Evolutionary conservation across 306 rosid genomes (phyloP).

Genomic region (Prunus armeniaca): DNA sequence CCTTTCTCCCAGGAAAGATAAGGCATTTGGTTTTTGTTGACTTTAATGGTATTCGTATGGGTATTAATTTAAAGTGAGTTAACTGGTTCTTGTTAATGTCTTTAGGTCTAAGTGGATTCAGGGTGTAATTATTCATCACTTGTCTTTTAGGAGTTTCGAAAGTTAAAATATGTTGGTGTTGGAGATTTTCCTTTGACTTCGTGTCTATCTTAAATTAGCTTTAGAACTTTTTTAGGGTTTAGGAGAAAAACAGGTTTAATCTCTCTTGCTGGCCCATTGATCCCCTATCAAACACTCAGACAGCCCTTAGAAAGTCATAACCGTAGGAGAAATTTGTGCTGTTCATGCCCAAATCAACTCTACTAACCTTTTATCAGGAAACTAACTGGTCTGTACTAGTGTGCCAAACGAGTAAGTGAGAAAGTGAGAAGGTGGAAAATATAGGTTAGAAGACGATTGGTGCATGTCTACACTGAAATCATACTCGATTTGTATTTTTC

Average conservation of each 20-base stretch:
- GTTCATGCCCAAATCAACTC: background rate
- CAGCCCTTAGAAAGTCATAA: background rate
- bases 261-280: background rate
- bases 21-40: background rate
- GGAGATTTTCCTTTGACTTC: background rate
- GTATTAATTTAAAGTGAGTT: slow-evolving; percentile 11
- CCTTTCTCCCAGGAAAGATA: background rate
- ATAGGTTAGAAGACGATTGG: background rate
- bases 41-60: background rate
- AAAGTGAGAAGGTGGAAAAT: background rate
- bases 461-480: background rate
- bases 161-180: slow-evolving; percentile 3
- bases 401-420: background rate
- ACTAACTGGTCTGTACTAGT: background rate
- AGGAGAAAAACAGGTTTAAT: background rate
- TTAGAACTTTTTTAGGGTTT: background rate
- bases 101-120: background rate
- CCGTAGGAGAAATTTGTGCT: background rate
- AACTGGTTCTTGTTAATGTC: slow-evolving; percentile 15
- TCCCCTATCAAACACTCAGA: background rate
- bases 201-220: background rate
- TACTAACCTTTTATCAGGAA: background rate
- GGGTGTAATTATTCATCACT: background rate
- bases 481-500: background rate
- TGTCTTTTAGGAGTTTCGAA: background rate